Percentiles rank a stretch among this genome's conserved stretches.
Evolutionary conservation across 345 rosid genomes (phyloP).

Genomic region (Mallotus nudiflorus): DNA sequence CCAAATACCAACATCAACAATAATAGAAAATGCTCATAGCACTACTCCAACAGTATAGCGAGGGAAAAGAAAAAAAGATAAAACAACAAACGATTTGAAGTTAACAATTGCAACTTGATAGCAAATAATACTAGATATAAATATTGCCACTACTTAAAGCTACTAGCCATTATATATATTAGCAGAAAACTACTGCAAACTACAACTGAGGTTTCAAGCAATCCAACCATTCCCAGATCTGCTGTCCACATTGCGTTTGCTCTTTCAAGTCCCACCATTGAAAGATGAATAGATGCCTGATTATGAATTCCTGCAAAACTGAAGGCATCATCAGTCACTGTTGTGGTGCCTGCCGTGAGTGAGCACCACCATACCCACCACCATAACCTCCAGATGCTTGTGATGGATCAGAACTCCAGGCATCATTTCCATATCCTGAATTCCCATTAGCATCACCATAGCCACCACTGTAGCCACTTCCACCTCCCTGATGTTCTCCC

Average conservation of each 20-base stretch:
- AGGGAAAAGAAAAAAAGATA: conserved; percentile 5
- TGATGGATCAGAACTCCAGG: conserved; percentile 34
- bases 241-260: conserved; percentile 1
- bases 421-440: conserved; percentile 27
- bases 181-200: conserved; percentile 34
- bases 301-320: conserved; percentile 7
- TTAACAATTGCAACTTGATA: conserved; percentile 17
- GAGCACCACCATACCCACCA: conserved; percentile 22
- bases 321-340: conserved; percentile 23
- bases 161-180: conserved; percentile 35
- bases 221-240: conserved; percentile 34
- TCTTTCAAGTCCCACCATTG: background rate
- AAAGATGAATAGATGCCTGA: conserved; percentile 8
- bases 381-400: conserved; percentile 29
- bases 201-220: conserved; percentile 34
- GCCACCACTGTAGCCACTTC: conserved; percentile 16
- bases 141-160: conserved; percentile 25
- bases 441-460: conserved; percentile 36
- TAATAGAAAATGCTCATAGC: conserved; percentile 14
- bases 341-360: conserved; percentile 30
- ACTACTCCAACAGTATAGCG: conserved; percentile 19
- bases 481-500: conserved; percentile 20
- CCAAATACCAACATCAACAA: conserved; percentile 15
- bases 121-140: conserved; percentile 14
- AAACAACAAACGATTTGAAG: conserved; percentile 18